Evolutionary conservation across 208 protist genomes (phyloP).

Genomic region (Crithidia sp.): DNA sequence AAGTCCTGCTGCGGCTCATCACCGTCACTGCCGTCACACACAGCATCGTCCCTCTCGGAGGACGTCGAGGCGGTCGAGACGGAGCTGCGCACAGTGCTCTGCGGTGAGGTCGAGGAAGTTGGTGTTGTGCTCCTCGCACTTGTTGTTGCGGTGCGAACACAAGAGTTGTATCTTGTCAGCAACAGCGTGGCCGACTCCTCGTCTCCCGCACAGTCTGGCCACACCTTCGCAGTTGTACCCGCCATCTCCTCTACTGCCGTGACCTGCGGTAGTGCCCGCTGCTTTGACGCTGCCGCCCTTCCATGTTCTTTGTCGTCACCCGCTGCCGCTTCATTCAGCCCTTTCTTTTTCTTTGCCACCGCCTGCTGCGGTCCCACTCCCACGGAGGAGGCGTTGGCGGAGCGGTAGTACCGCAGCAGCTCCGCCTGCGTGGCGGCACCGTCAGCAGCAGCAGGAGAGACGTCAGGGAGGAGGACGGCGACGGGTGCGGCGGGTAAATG

Average conservation of each 20-base stretch:
- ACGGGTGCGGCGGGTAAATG: neutral
- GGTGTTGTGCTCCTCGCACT: neutral
- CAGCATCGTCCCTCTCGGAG: neutral
- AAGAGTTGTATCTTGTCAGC: neutral
- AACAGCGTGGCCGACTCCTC: neutral
- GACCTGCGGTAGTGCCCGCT: neutral
- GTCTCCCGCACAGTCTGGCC: neutral
- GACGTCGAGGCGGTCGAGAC: constrained; percentile 12
- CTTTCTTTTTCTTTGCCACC: too few species aligned
- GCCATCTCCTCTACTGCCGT: constrained; percentile 9
- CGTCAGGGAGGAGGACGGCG: neutral
- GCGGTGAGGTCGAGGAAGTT: neutral
- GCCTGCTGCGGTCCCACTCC: neutral
- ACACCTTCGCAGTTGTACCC: neutral
- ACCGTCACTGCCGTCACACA: neutral
- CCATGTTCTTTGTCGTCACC: neutral
- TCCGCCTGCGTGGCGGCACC: constrained; percentile 5
- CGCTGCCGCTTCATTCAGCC: too few species aligned
- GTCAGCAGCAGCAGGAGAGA: neutral
- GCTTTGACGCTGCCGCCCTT: too few species aligned
- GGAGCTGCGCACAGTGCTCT: neutral
- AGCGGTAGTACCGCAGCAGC: constrained; percentile 6
- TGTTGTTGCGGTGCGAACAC: neutral
- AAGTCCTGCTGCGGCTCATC: neutral
- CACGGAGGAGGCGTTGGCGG: constrained; percentile 1